Conservation (phyloP, 2,329 filamentous ascomycete species). For the Periconia macrospinosa region DNA sequence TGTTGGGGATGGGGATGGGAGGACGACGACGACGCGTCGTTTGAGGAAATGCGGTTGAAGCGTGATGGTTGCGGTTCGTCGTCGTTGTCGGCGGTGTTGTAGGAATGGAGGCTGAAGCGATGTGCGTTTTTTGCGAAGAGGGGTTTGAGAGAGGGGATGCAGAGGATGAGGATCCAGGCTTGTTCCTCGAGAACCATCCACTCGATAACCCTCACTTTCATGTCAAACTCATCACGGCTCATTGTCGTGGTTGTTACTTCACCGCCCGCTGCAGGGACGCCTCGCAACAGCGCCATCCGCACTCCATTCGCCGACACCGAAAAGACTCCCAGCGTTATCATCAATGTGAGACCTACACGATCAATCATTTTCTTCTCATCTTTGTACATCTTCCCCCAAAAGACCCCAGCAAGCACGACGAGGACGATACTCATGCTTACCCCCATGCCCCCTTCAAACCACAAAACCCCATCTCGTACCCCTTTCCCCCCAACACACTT, state of each 20-base stretch:
- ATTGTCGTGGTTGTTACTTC: too few species aligned
- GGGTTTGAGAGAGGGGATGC: constrained; percentile 24
- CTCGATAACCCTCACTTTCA: too few species aligned
- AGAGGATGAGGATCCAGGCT: constrained; percentile 22
- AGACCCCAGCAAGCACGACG: constrained; percentile 14
- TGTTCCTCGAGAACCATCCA: constrained; percentile 29
- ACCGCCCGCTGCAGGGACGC: too few species aligned
- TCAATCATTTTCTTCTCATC: constrained; percentile 20
- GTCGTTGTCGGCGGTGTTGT: background rate
- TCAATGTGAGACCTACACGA: constrained; percentile 13
- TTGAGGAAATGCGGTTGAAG: background rate
- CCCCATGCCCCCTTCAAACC: constrained; percentile 17
- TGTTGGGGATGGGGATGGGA: too few species aligned
- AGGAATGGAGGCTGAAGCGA: constrained; percentile 9
- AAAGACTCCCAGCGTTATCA: constrained; percentile 25
- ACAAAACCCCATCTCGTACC: constrained; percentile 12
- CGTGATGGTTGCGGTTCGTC: background rate
- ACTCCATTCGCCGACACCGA: constrained; percentile 20
- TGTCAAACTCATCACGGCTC: too few species aligned
- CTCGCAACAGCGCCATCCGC: too few species aligned
- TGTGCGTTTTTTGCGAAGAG: constrained; percentile 17
- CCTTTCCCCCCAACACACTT: constrained; percentile 9
- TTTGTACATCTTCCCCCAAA: background rate
- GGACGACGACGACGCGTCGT: background rate
- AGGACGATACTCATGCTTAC: constrained; percentile 23